phyloP scores from a whole-genome alignment of 768 basidiomycete genomes.

The Xerocomellus amylosporus region DNA sequence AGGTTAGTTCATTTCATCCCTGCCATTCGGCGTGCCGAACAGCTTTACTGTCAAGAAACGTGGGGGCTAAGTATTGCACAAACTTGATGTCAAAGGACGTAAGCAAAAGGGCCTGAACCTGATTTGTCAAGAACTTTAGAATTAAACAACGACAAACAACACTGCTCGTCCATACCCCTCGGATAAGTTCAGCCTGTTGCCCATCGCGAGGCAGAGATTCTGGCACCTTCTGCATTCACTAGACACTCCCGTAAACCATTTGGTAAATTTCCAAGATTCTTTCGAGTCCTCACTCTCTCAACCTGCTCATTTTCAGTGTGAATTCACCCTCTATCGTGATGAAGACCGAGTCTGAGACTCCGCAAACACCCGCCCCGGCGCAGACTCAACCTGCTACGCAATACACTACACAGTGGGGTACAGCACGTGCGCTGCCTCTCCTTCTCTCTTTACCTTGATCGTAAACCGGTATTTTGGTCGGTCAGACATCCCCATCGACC shows the following conservation, averaged over 20 bases:
- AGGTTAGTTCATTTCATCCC: no score
- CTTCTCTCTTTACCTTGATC: background rate
- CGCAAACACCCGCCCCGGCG: constrained; percentile 33
- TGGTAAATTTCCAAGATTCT: background rate
- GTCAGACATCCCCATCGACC: constrained; percentile 63
- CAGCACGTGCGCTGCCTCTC: constrained; percentile 32
- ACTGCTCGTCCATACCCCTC: constrained; percentile 3
- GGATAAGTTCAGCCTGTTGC: no score
- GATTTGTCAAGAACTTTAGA: constrained; percentile 18
- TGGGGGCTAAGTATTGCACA: no score
- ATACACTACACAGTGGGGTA: constrained; percentile 41
- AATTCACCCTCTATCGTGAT: constrained; percentile 19
- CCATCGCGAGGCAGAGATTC: background rate
- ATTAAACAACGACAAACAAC: constrained; percentile 25
- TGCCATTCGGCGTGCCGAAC: no score
- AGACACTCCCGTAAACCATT: background rate
- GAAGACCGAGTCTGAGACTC: constrained; percentile 44
- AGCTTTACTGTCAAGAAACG: no score
- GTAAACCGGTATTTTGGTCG: constrained; percentile 1
- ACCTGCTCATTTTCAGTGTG: background rate
- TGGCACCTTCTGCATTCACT: background rate
- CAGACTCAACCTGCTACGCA: constrained; percentile 29
- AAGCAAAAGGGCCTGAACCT: background rate
- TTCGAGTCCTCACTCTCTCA: background rate
- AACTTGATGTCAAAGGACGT: no score